Percentiles rank a stretch among this genome's conserved stretches.
phyloP scores from a whole-genome alignment of 1,139 yeast species.

The Eremothecium cymbalariae region DNA sequence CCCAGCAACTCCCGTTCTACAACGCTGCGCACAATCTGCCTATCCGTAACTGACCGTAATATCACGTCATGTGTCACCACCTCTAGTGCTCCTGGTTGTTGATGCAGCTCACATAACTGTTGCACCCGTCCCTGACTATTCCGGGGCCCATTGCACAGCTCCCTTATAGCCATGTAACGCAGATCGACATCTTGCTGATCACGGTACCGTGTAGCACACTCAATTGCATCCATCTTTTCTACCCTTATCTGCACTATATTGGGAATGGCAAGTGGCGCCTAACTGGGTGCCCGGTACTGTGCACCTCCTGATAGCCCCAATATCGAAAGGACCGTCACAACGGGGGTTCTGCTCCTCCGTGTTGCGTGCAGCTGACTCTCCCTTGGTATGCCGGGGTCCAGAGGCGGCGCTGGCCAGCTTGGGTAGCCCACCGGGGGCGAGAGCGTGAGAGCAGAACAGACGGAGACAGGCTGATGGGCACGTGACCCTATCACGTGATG shows the following conservation, averaged over 20 bases:
- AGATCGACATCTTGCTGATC: constrained; percentile 8
- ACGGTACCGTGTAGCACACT: background rate
- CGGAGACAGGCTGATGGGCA: too few relatives aligned
- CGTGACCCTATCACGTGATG: too few relatives aligned
- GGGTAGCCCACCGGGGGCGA: too few relatives aligned
- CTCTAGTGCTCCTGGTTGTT: background rate
- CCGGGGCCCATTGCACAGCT: constrained; percentile 6
- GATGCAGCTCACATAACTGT: background rate
- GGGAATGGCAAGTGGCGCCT: too few relatives aligned
- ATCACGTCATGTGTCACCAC: constrained; percentile 2
- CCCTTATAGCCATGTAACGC: constrained; percentile 11
- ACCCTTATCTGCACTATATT: constrained; percentile 2
- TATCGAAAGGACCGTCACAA: too few relatives aligned
- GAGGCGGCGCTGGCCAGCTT: too few relatives aligned
- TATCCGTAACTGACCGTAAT: constrained; percentile 1
- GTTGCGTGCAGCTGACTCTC: too few relatives aligned
- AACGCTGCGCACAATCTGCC: background rate
- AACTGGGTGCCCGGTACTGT: too few relatives aligned
- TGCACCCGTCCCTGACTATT: background rate
- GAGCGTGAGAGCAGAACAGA: too few relatives aligned
- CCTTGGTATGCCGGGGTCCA: too few relatives aligned
- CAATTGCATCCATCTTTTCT: background rate
- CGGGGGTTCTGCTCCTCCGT: too few relatives aligned
- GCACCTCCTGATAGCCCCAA: too few relatives aligned
- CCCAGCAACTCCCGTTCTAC: constrained; percentile 3